These are phyloP conservation scores for Malus sieversii DNA, from an alignment of 306 rosid genomes.

Conservation along the genomic window DNA sequence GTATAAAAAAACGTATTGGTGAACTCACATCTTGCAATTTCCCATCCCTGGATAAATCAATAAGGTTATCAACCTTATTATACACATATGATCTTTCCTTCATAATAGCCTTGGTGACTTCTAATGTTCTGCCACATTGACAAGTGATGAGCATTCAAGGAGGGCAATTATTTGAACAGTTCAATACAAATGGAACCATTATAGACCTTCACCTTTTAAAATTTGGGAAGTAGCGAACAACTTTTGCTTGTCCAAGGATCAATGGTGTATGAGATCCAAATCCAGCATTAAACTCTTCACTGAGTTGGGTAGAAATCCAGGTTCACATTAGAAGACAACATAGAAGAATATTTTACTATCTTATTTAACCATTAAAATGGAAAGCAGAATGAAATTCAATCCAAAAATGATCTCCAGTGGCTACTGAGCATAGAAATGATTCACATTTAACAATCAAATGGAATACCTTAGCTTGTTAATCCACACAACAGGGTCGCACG, in stretches of 20 bases:
- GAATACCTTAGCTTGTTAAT: constrained; percentile 83
- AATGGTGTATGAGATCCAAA: constrained; percentile 95
- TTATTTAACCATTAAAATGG: not conserved
- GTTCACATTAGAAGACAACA: not conserved
- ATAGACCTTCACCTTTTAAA: constrained; percentile 56
- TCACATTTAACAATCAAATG: constrained; percentile 14
- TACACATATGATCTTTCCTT: constrained; percentile 55
- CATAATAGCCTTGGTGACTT: constrained; percentile 67
- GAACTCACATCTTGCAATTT: constrained; percentile 66
- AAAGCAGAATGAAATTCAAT: not conserved
- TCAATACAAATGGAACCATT: not conserved
- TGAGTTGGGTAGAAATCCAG: constrained; percentile 30
- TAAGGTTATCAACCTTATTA: constrained; percentile 57
- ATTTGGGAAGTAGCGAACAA: constrained; percentile 78
- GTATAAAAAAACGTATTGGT: not conserved
- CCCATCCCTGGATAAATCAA: constrained; percentile 64
- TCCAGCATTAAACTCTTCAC: constrained; percentile 80
- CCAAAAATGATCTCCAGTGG: not conserved
- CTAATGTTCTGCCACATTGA: constrained; percentile 54
- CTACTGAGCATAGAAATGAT: not conserved
- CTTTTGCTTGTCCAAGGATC: constrained; percentile 95
- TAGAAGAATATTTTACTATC: not conserved
- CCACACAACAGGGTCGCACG: constrained; percentile 94
- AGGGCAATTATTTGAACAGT: not conserved
- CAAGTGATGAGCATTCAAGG: constrained; percentile 13